Evolutionary conservation across 192 early-diverging fungal genomes (phyloP).

Genomic region (Coemansia aciculifera): DNA sequence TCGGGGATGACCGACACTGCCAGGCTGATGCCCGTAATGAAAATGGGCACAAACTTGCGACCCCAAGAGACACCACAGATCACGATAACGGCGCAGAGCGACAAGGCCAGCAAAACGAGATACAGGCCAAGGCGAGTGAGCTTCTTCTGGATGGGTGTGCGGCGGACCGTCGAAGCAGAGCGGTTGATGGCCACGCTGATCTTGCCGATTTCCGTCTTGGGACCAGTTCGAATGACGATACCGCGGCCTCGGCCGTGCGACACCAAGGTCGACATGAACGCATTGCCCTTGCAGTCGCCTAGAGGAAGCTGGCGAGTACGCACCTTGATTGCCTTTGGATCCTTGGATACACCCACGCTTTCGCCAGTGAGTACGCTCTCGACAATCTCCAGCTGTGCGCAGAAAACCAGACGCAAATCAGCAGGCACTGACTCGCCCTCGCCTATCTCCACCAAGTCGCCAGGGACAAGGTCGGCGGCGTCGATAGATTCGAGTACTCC

Average conservation of each 20-base stretch:
- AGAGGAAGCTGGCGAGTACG: conserved; percentile 61
- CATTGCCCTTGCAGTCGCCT: conserved; percentile 93
- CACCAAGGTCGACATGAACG: conserved; percentile 95
- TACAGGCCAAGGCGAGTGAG: conserved; percentile 77
- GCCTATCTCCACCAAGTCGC: conserved; percentile 82
- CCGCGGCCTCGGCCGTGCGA: conserved; percentile 89
- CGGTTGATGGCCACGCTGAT: conserved; percentile 85
- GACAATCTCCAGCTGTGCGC: conserved; percentile 64
- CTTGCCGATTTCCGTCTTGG: conserved; percentile 89
- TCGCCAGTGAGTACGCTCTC: conserved; percentile 75
- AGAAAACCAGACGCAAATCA: conserved; percentile 74
- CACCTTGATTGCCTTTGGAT: conserved; percentile 54
- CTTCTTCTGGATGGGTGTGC: conserved; percentile 72
- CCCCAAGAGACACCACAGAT: conserved; percentile 77
- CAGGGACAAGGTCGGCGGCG: conserved; percentile 77
- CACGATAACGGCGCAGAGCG: conserved; percentile 82
- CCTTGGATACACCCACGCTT: conserved; percentile 67
- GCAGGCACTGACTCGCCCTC: conserved; percentile 89
- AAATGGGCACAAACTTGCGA: conserved; percentile 65
- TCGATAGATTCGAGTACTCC: conserved; percentile 74
- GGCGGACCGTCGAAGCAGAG: conserved; percentile 52
- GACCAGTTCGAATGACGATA: conserved; percentile 88
- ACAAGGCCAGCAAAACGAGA: conserved; percentile 80
- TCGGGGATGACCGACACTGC: conserved; percentile 98
- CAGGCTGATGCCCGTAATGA: conserved; percentile 84